Evolutionary conservation across 768 basidiomycete genomes (phyloP), one percentile per base, ranked within the genome.

Genomic region (Kwoniella sp.): DNA sequence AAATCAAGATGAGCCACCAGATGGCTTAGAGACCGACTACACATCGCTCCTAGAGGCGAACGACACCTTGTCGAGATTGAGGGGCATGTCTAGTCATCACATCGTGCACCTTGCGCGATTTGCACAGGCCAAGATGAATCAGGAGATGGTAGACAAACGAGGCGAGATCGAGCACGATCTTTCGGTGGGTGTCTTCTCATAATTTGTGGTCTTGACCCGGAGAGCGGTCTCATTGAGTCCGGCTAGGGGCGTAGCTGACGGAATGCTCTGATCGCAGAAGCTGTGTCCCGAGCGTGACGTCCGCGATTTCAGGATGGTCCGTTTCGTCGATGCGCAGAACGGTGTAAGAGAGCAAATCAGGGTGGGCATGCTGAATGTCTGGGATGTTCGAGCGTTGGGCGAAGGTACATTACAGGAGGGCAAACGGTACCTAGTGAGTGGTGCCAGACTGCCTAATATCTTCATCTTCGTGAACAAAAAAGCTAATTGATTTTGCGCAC

Each of bases 211-310:
- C 0, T 13, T 1, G 30, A 29, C 3, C 5, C 26, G 31, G n/a
- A n/a, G n/a, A n/a, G n/a, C n/a, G n/a, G n/a, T n/a, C n/a, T n/a
- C n/a, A n/a, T n/a, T n/a, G n/a, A n/a, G n/a, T n/a, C n/a, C n/a
- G n/a, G n/a, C n/a, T n/a, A n/a, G n/a, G n/a, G n/a, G n/a, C n/a
- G n/a, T n/a, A 23, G 22, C 26, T 51, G 50, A 28, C 15, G 47
- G n/a, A 22, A 0, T 20, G 34, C 62, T 38, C 60, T 38, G 29
- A 29, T 22, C 29, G 45, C 28, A 69, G 68, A 26, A 74, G 88
- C 87, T 81, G 78, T 93, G 88, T 72, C 92, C 93, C 2, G 84
- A 87, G 2, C 87, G 93, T 5, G 82, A 90, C 25, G 87, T 92
- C 13, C 86, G 88, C 47, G 86, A 84, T 57, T 93, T 95, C 81